Evolutionary conservation across 768 basidiomycete species (phyloP), one percentile per base, ranked within the genome.

Genomic region (Macrolepiota fuliginosa): DNA sequence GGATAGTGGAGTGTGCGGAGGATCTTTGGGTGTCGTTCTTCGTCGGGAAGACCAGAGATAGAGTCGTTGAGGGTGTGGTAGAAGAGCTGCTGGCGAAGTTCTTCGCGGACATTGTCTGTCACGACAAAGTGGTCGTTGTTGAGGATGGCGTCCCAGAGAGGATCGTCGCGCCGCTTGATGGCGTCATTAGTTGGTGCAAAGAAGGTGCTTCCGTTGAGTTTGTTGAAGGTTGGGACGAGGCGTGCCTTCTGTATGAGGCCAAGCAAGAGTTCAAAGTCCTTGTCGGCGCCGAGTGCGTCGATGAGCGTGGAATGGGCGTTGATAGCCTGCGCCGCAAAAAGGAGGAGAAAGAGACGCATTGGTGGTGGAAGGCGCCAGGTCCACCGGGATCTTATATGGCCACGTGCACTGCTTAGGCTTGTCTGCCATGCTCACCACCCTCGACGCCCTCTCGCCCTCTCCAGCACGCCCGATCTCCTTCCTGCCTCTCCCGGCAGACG

Each of bases 181-280:
- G 97, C 97, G 62, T 93, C 88, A 75, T 99, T 96, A 19, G 93
- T 97, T 1, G 97, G 97, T 1, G 97, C 97, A 69, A 98, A 98
- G 51, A 99, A 72, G 27, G 97, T 97, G 70, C 83, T 83, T 42
- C 80, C 85, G 62, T 91, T 87, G 65, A 99, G 86, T 65, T 80
- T 86, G 73, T 96, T 97, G 65, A 99, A 81, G 5, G 92, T 93
- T 1, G 97, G 97, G 57, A 99, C 87, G 64, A 98, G 88, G 62
- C 88, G 87, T 3, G 96, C 83, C 13, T 85, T 83, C 72, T 96
- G 94, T 11, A 98, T 81, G 13, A 98, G 84, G 22, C 70, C 70
- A 17, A 98, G 76, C 17, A 97, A 79, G 29, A 86, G 87, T 1
- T 86, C 77, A 69, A 93, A 96, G 73, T 96, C 89, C 1, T 85